Percentiles rank a stretch among this genome's conserved stretches.
Evolutionary conservation across 1,139 yeast genomes (phyloP).

Genomic region (Nakaseomyces delphensis): DNA sequence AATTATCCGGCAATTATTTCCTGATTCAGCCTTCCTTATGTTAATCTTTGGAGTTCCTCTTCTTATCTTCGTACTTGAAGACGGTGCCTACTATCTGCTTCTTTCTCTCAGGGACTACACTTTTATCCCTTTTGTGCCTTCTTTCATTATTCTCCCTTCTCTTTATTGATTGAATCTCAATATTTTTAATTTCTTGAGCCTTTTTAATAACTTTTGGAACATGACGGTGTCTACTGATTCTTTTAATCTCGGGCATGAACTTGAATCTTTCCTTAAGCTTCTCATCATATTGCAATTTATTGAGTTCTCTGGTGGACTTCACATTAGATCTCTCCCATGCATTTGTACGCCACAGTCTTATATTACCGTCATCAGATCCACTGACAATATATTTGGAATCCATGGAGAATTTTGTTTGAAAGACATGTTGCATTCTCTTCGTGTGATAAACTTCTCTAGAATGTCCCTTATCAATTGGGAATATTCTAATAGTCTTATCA

Average conservation of each 20-base stretch:
- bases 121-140: slow-evolving; percentile 60
- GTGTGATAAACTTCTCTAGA: slow-evolving; percentile 94
- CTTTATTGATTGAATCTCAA: slow-evolving; percentile 64
- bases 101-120: slow-evolving; percentile 61
- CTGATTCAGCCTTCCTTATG: slow-evolving; percentile 3
- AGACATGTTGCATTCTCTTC: slow-evolving; percentile 93
- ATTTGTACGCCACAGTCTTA: slow-evolving; percentile 82
- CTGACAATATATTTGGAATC: slow-evolving; percentile 80
- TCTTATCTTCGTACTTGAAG: slow-evolving; percentile 37
- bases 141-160: slow-evolving; percentile 76
- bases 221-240: slow-evolving; percentile 88
- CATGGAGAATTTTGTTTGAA: slow-evolving; percentile 74
- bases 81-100: slow-evolving; percentile 83
- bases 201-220: slow-evolving; percentile 79
- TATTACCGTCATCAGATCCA: slow-evolving; percentile 95
- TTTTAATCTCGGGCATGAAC: slow-evolving; percentile 91
- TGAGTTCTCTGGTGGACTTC: slow-evolving; percentile 70
- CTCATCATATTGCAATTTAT: slow-evolving; percentile 80
- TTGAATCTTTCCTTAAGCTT: slow-evolving; percentile 87
- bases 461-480: slow-evolving; percentile 70
- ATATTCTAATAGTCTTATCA: slow-evolving; percentile 85
- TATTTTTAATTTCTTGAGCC: slow-evolving; percentile 75
- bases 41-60: slow-evolving; percentile 9
- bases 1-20: slow-evolving; percentile 1
- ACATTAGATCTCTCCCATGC: slow-evolving; percentile 80